Percentiles rank a stretch among this genome's conserved stretches.
phyloP scores from a whole-genome alignment of 768 basidiomycete genomes.

The Psilocybe sp. region DNA sequence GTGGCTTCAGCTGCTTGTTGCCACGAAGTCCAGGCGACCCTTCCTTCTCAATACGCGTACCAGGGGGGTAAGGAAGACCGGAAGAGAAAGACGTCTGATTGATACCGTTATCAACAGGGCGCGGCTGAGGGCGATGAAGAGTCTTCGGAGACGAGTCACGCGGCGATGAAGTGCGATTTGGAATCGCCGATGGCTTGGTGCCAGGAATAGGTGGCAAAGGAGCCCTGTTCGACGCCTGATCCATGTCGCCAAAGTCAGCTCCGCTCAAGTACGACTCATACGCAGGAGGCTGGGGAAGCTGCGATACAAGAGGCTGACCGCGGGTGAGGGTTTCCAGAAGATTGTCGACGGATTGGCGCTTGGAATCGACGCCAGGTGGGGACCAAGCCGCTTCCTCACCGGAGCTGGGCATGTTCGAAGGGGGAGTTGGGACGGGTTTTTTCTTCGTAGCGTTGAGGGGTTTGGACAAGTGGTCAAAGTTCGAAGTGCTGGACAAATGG shows the following conservation, averaged over 20 bases:
- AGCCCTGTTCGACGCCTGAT: slow-evolving; percentile 38
- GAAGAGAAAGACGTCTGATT: slow-evolving; percentile 28
- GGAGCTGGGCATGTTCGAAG: slow-evolving; percentile 38
- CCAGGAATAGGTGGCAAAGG: slow-evolving; percentile 65
- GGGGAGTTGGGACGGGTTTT: slow-evolving; percentile 58
- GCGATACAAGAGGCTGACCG: slow-evolving; percentile 35
- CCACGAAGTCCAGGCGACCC: slow-evolving; percentile 64
- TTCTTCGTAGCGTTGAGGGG: too few species aligned
- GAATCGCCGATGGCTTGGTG: slow-evolving; percentile 18
- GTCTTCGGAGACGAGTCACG: slow-evolving; percentile 65
- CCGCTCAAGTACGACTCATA: slow-evolving; percentile 45
- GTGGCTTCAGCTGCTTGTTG: slow-evolving; percentile 7
- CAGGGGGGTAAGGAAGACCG: slow-evolving; percentile 13
- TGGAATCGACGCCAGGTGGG: slow-evolving; percentile 56
- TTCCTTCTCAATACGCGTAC: slow-evolving; percentile 61
- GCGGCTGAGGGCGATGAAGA: slow-evolving; percentile 45
- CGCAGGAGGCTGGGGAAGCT: slow-evolving; percentile 31
- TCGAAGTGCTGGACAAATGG: slow-evolving; percentile 56
- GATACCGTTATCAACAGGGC: slow-evolving; percentile 51
- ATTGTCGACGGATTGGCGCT: slow-evolving; percentile 83
- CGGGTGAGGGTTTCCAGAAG: slow-evolving; percentile 71
- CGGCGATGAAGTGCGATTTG: slow-evolving; percentile 51
- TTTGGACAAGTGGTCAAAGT: too few species aligned
- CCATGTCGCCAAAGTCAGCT: slow-evolving; percentile 44
- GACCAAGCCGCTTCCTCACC: slow-evolving; percentile 60